Conservation (phyloP, 2,329 filamentous ascomycete species). For the Rutstroemia sp. region DNA sequence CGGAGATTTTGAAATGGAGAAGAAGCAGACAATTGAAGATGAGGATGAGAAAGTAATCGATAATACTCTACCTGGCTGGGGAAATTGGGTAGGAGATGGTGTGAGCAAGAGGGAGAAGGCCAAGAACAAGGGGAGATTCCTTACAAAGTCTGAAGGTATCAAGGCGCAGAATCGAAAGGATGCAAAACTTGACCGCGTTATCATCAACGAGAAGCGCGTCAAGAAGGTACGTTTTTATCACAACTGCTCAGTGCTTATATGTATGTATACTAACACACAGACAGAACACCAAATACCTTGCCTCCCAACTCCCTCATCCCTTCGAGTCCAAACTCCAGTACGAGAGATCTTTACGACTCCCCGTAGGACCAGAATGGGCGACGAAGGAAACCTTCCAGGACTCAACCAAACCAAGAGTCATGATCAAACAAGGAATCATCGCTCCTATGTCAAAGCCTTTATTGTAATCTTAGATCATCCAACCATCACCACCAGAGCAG, state of each 20-base stretch:
- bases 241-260: neutral
- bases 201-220: constrained; percentile 83
- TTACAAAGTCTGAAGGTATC: constrained; percentile 64
- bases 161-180: constrained; percentile 74
- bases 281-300: constrained; percentile 80
- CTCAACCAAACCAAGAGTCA: constrained; percentile 77
- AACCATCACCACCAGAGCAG: neutral
- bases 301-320: constrained; percentile 75
- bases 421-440: constrained; percentile 88
- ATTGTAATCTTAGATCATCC: constrained; percentile 15
- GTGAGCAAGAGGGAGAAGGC: constrained; percentile 64
- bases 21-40: constrained; percentile 60
- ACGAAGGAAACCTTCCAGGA: constrained; percentile 95
- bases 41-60: constrained; percentile 80
- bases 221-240: constrained; percentile 61
- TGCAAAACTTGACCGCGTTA: constrained; percentile 72
- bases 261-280: constrained; percentile 7
- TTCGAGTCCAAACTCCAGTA: constrained; percentile 87
- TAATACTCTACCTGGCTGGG: constrained; percentile 89
- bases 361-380: constrained; percentile 88
- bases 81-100: constrained; percentile 81
- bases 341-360: constrained; percentile 77
- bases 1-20: constrained; percentile 73
- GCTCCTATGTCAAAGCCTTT: constrained; percentile 75
- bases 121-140: constrained; percentile 51